These are phyloP conservation scores for Venturia carpophila DNA, from an alignment of 2,329 filamentous ascomycete species.

Conservation along the genomic window DNA sequence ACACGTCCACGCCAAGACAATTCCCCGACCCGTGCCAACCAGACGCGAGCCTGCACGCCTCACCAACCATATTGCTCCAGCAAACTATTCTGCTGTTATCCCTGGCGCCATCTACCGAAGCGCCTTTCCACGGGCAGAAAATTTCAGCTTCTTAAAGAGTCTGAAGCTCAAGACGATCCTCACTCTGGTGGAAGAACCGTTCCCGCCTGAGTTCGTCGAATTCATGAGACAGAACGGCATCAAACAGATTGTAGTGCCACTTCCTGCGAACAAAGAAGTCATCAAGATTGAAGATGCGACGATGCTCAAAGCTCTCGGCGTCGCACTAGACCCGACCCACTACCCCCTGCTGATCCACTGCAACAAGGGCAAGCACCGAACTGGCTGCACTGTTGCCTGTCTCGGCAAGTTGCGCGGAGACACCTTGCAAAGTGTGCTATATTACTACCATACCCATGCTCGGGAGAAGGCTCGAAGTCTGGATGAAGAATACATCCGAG, in stretches of 20 bases:
- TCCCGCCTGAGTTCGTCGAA: slow-evolving; percentile 40
- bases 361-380: slow-evolving; percentile 91
- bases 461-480: slow-evolving; percentile 42
- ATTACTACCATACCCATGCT: slow-evolving; percentile 64
- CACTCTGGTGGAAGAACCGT: slow-evolving; percentile 44
- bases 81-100: slow-evolving; percentile 70
- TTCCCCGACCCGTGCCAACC: background rate
- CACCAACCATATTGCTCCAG: slow-evolving; percentile 34
- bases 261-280: slow-evolving; percentile 80
- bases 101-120: slow-evolving; percentile 70
- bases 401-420: slow-evolving; percentile 66
- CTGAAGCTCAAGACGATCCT: slow-evolving; percentile 72
- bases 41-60: slow-evolving; percentile 12
- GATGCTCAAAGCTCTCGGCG: slow-evolving; percentile 62
- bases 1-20: background rate
- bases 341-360: slow-evolving; percentile 83
- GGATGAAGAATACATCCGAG: slow-evolving; percentile 39
- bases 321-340: slow-evolving; percentile 64
- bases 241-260: slow-evolving; percentile 63
- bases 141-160: slow-evolving; percentile 60
- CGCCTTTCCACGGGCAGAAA: slow-evolving; percentile 64
- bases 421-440: slow-evolving; percentile 50
- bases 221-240: slow-evolving; percentile 65
- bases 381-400: slow-evolving; percentile 78
- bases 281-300: slow-evolving; percentile 34